phyloP scores from a whole-genome alignment of 306 rosid genomes.

The Senna tora region DNA sequence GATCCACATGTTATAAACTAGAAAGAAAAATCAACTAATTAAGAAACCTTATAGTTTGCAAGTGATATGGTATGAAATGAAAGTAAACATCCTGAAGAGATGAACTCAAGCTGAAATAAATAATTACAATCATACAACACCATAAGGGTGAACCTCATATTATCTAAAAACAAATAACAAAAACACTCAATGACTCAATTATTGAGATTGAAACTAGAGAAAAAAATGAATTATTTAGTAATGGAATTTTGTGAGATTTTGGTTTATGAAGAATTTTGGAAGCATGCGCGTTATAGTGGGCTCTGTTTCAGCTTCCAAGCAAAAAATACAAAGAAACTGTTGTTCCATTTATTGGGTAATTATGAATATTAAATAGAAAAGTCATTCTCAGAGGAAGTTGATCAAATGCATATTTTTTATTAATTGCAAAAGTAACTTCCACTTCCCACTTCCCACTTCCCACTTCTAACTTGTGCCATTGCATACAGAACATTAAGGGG shows the following conservation, averaged over 20 bases:
- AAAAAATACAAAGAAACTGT: constrained; percentile 6
- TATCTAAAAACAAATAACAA: no score
- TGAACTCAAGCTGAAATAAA: no score
- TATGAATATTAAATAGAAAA: constrained; percentile 31
- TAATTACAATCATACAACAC: no score
- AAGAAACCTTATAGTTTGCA: no score
- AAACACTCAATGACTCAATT: no score
- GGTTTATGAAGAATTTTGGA: constrained; percentile 20
- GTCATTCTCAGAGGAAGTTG: constrained; percentile 59
- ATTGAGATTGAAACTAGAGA: no score
- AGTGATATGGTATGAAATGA: no score
- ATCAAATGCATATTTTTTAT: constrained; percentile 42
- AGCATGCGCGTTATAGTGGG: constrained; percentile 54
- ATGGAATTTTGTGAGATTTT: constrained; percentile 20
- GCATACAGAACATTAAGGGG: constrained; percentile 52
- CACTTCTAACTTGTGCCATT: no score
- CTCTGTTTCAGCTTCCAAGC: constrained; percentile 53
- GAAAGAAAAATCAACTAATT: no score
- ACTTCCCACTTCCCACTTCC: constrained; percentile 57
- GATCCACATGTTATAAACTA: no score
- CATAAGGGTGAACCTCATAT: no score
- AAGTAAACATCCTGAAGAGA: no score
- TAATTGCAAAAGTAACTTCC: constrained; percentile 45
- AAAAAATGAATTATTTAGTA: constrained; percentile 55
- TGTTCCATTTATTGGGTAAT: constrained; percentile 25